Evolutionary conservation across 352 stramenopile genomes (phyloP).

Genomic region (Phytopythium oedochilum): DNA sequence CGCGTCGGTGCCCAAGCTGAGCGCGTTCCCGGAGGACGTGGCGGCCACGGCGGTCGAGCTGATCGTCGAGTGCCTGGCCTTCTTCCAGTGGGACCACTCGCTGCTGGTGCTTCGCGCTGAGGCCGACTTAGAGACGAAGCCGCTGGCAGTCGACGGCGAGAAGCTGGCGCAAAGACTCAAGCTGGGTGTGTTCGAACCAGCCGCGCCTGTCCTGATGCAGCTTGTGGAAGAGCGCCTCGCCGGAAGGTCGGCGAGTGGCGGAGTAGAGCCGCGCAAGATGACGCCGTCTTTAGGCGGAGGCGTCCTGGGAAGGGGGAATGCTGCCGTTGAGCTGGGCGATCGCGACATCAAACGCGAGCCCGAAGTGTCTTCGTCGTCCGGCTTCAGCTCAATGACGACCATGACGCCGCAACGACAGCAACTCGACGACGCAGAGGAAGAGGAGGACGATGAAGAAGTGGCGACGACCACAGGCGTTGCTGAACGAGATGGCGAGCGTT

Average conservation of each 20-base stretch:
- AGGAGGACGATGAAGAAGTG: conserved; percentile 7
- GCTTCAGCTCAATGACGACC: background rate
- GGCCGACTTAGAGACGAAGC: conserved; percentile 17
- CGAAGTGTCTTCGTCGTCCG: background rate
- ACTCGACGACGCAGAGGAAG: background rate
- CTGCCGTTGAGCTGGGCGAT: background rate
- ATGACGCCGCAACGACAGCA: background rate
- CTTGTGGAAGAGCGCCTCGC: conserved; percentile 15
- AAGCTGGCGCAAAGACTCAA: conserved; percentile 17
- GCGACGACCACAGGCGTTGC: too few species aligned
- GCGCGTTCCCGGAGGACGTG: conserved; percentile 24
- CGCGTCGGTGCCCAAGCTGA: conserved; percentile 14
- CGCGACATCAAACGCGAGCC: background rate
- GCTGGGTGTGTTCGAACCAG: conserved; percentile 1
- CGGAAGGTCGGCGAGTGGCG: background rate
- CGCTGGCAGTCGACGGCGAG: background rate
- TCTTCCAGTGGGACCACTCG: conserved; percentile 56
- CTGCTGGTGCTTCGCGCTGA: conserved; percentile 47
- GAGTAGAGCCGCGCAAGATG: background rate
- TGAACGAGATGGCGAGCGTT: background rate
- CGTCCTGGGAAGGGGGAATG: background rate
- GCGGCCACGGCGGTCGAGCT: conserved; percentile 35
- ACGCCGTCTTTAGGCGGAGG: background rate
- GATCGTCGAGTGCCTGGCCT: conserved; percentile 51
- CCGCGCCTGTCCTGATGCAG: conserved; percentile 22